Evolutionary conservation across 345 rosid species (phyloP), one percentile per base, ranked within the genome.

Genomic region (Litchi chinensis): DNA sequence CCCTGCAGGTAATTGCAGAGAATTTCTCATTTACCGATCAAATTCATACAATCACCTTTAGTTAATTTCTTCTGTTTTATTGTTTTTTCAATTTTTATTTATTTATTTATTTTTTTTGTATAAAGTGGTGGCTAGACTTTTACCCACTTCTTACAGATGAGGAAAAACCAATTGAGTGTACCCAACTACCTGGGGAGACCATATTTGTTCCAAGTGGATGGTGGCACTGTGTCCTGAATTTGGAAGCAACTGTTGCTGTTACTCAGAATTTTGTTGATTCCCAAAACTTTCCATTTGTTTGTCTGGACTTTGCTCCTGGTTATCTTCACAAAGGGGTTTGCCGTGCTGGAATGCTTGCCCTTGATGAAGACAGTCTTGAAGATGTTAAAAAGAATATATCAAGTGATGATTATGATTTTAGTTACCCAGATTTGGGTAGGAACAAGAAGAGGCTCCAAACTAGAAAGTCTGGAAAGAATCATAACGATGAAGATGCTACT

Each of bases 281-380:
- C 70, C 90, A 88, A 65, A 95, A 95, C 77, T 93, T 95, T 74
- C 90, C 91, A 84, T 92, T 83, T 79, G 99, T 95, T 65, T 95
- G 98, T 79, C 82, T 95, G 86, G 99, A 95, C 86, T 83, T 95
- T 93, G 97, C 99, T 12, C 99, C 99, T 76, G 99, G 99, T 70
- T 93, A 93, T 83, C 87, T 63, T 67, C 99, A 93, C 86, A 95
- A 95, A 88, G 99, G 98, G 81, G 92, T 95, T 75, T 92, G 91
- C 56, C 99, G 99, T 76, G 99, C 87, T 83, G 99, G 99, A 65
- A 80, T 90, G 79, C 91, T 95, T 86, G 98, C 98, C 75, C 77
- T 95, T 82, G 93, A 90, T 83, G 92, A 86, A 69, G 87, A 39
- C 22, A 65, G 75, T 85, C 73, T 84, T 60, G 87, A 76, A 73